phyloP scores from a whole-genome alignment of 2,329 filamentous ascomycete genomes.

The Paraphoma sp. region DNA sequence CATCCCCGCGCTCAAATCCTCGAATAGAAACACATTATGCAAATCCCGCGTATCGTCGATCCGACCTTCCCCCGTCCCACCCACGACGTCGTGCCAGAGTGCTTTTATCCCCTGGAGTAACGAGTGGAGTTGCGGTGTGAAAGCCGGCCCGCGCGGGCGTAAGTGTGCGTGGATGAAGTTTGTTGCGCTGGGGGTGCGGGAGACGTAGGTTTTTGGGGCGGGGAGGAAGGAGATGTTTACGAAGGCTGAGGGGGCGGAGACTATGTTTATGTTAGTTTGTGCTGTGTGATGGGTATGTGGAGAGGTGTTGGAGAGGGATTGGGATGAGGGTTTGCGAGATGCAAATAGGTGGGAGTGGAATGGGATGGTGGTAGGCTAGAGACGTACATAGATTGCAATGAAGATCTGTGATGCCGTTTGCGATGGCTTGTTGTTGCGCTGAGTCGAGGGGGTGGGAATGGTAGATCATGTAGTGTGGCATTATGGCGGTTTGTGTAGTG shows the following conservation, averaged over 20 bases:
- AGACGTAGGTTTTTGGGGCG: neutral
- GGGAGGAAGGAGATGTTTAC: constrained; percentile 51
- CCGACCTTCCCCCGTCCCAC: constrained; percentile 7
- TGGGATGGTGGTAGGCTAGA: neutral
- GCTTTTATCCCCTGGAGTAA: constrained; percentile 15
- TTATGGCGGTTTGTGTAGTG: constrained; percentile 19
- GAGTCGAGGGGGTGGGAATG: constrained; percentile 42
- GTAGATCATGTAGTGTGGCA: constrained; percentile 55
- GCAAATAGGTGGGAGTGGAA: neutral
- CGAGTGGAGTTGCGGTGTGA: constrained; percentile 8
- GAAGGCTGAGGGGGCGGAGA: constrained; percentile 53
- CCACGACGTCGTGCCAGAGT: constrained; percentile 25
- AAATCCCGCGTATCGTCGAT: constrained; percentile 24
- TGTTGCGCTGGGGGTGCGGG: constrained; percentile 7
- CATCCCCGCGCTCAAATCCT: constrained; percentile 31
- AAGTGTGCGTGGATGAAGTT: constrained; percentile 34
- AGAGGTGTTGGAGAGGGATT: neutral
- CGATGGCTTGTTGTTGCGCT: constrained; percentile 49
- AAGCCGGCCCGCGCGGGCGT: constrained; percentile 21
- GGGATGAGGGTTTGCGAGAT: neutral
- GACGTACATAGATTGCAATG: constrained; percentile 37
- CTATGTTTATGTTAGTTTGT: neutral
- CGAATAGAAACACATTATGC: constrained; percentile 35
- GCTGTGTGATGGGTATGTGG: neutral
- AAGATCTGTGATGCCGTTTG: constrained; percentile 49